These are phyloP conservation scores for Micromonas pusilla DNA, from an alignment of 139 green algal species.

Conservation along the genomic window DNA sequence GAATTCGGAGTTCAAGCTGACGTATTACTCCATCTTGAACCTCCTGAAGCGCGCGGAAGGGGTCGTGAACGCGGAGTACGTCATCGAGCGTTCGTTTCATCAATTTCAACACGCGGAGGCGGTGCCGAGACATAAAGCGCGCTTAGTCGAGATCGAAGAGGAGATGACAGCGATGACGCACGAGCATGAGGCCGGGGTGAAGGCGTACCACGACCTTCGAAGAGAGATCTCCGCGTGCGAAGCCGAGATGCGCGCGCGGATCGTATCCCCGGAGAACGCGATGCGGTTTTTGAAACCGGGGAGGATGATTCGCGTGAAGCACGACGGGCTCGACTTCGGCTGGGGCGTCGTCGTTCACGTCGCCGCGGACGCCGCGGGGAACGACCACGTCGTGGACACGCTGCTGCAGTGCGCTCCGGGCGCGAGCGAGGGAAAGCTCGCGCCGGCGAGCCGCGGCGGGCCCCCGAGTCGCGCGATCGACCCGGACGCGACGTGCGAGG, in stretches of 20 bases:
- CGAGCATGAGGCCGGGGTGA: background rate
- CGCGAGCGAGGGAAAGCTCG: background rate
- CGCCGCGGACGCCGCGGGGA: background rate
- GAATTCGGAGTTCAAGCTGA: constrained; percentile 63
- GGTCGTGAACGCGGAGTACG: constrained; percentile 7
- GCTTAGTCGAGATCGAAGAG: background rate
- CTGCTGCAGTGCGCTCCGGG: constrained; percentile 15
- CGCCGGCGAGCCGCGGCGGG: background rate
- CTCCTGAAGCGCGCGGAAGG: constrained; percentile 37
- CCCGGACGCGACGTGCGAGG: too few species aligned
- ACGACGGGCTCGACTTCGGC: constrained; percentile 1
- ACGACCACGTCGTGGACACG: background rate
- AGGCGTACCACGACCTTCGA: background rate
- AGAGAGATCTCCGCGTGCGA: background rate
- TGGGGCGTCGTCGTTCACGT: constrained; percentile 11
- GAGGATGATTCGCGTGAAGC: background rate
- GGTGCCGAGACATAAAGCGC: background rate
- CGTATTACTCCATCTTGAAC: constrained; percentile 92
- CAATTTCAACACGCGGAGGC: constrained; percentile 18
- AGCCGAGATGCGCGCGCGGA: background rate
- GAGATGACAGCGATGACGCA: background rate
- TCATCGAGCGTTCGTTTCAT: constrained; percentile 26
- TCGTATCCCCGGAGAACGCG: background rate
- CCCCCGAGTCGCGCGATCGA: too few species aligned
- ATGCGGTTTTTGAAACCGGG: constrained; percentile 1